Conservation (phyloP, 441 rosid genomes). For the Erodium moschatum region DNA sequence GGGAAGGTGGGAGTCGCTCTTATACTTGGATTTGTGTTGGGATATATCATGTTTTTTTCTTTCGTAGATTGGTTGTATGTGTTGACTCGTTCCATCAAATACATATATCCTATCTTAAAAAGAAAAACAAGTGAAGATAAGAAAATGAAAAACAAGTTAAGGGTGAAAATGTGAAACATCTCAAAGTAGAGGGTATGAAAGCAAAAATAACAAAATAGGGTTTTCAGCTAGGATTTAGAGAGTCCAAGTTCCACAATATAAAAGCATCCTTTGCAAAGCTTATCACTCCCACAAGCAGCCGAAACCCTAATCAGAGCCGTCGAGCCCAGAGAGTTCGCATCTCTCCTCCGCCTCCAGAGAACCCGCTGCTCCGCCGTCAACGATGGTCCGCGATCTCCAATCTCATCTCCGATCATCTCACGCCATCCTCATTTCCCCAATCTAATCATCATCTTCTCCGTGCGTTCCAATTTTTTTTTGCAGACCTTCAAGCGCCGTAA, state of each 20-base stretch:
- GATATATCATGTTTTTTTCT: too few species aligned
- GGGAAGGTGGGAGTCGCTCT: too few species aligned
- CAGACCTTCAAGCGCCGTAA: conserved; percentile 94
- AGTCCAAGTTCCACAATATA: background rate
- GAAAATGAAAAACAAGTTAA: background rate
- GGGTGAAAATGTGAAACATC: background rate
- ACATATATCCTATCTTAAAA: too few species aligned
- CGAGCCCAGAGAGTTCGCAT: background rate
- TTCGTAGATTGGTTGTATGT: too few species aligned
- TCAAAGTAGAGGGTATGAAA: background rate
- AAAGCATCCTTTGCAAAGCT: background rate
- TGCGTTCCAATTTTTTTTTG: background rate
- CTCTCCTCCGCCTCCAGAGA: background rate
- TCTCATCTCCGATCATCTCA: background rate
- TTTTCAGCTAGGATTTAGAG: background rate
- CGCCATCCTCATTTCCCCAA: background rate
- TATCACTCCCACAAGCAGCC: background rate
- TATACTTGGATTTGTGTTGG: too few species aligned
- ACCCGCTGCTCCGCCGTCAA: background rate
- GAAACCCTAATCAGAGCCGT: background rate
- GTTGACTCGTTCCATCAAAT: too few species aligned
- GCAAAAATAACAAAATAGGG: background rate
- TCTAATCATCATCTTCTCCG: background rate
- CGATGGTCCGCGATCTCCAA: background rate
- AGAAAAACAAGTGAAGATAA: background rate